Base-by-base conservation (phyloP, 208 protist species). In the Tetramitus jugosus region DNA sequence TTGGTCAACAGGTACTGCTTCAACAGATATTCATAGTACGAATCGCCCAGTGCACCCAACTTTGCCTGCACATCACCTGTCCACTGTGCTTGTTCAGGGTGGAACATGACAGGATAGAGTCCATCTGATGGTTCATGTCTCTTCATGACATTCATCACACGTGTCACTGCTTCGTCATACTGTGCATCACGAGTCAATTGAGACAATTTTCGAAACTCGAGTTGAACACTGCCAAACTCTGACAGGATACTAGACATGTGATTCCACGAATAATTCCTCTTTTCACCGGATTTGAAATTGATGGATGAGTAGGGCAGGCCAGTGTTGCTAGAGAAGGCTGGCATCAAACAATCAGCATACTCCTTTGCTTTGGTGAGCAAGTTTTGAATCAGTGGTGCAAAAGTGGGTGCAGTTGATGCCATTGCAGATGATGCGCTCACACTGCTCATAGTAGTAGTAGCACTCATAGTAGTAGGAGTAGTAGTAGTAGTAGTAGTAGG, bases 11-110 rank as follows among this genome's bases (percentile, higher is more conserved):
- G 14, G 2, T 42, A 60, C 61, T 78, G 67, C 52, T 86, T 42
- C 39, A 74, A 64, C 83, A 86, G 33, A 87, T 67, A 87, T 64
- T 87, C 85, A 65, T 85, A 87, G 40, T 83, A 87, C n/a, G 62
- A 79, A 79, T 87, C 85, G 13, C 80, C 80, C 8, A 87, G 46
- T 0, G 85, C 82, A 35, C 82, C 85, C 23, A 86, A 77, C 10
- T 43, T 65, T 39, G 42, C 2, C 42, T 40, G n/a, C 40, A 61
- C 3, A 17, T 37, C 6, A 13, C 4, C 10, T 61, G 53, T 46
- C 33, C 17, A 74, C 39, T 26, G 14, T 33, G 2, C 6, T 52
- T 26, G 2, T 4, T n/a, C 14, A 14, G 4, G 45, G 4, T 49
- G 8, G 45, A 49, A 49, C 14, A 49, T 49, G 14, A 49, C 45